Conservation (phyloP, 2,329 filamentous ascomycete genomes). For the Grosmannia serpens region DNA sequence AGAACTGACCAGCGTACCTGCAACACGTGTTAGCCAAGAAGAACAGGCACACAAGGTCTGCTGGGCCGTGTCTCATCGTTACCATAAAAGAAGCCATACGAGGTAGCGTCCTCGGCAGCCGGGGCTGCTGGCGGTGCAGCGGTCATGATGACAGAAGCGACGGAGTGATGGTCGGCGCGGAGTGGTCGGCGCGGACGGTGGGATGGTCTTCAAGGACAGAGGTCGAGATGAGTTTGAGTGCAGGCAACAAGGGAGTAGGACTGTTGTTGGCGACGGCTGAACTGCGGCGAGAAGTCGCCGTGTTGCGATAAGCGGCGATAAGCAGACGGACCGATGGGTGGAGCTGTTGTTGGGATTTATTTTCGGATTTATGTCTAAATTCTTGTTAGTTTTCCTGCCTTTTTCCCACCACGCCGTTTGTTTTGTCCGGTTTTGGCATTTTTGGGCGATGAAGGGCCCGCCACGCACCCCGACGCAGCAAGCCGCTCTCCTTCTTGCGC, state of each 20-base stretch:
- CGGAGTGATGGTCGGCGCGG: neutral
- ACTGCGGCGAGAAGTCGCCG: neutral
- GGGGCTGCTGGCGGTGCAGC: neutral
- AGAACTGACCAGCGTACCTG: constrained; percentile 26
- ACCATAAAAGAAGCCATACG: constrained; percentile 47
- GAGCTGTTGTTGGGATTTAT: neutral
- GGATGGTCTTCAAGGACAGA: neutral
- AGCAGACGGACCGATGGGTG: neutral
- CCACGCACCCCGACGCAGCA: neutral
- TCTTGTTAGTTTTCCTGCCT: neutral
- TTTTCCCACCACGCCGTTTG: neutral
- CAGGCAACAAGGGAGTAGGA: neutral
- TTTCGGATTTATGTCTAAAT: neutral
- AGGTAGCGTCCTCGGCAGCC: neutral
- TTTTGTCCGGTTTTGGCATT: constrained; percentile 1
- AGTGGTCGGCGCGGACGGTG: neutral
- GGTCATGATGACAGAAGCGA: neutral
- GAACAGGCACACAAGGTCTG: too few species aligned
- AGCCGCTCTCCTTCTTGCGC: neutral
- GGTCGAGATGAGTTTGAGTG: neutral
- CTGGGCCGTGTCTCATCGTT: neutral
- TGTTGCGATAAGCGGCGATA: neutral
- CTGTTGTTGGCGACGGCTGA: neutral
- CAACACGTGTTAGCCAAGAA: neutral
- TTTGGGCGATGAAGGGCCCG: neutral